These are phyloP conservation scores for Cymodocea nodosa DNA, from an alignment of 116 monocot genomes.

Conservation along the genomic window DNA sequence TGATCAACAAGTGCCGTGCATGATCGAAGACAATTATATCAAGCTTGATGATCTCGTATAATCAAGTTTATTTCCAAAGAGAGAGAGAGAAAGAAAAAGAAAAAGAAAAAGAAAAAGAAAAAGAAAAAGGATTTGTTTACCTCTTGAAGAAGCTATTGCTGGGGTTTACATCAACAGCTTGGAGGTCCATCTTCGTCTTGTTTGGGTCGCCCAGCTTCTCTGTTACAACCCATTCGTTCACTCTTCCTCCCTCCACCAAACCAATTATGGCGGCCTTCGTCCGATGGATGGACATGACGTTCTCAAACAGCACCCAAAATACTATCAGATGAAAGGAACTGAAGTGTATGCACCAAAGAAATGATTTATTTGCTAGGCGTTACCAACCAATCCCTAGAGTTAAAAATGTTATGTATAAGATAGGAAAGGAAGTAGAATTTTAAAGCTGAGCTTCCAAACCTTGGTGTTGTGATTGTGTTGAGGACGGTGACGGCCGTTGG, in stretches of 20 bases:
- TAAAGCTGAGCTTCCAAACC: slow-evolving; percentile 12
- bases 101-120: too few relatives aligned
- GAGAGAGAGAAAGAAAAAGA: too few relatives aligned
- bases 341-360: neutral
- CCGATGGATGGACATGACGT: slow-evolving; percentile 42
- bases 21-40: neutral
- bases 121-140: neutral
- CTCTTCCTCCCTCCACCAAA: slow-evolving; percentile 22
- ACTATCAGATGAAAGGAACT: slow-evolving; percentile 33
- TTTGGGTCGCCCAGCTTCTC: slow-evolving; percentile 23
- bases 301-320: slow-evolving; percentile 47
- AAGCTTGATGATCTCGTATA: neutral
- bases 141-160: neutral
- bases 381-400: too few relatives aligned
- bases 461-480: slow-evolving; percentile 47
- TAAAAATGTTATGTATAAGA: too few relatives aligned
- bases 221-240: slow-evolving; percentile 49
- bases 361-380: too few relatives aligned
- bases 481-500: slow-evolving; percentile 40
- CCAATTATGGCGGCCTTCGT: slow-evolving; percentile 26
- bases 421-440: too few relatives aligned
- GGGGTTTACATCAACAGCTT: neutral
- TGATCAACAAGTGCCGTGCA: too few relatives aligned
- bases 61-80: too few relatives aligned
- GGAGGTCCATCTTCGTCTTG: slow-evolving; percentile 8